Conservation (phyloP, 108 stramenopile species). For the Tribonema minus region DNA sequence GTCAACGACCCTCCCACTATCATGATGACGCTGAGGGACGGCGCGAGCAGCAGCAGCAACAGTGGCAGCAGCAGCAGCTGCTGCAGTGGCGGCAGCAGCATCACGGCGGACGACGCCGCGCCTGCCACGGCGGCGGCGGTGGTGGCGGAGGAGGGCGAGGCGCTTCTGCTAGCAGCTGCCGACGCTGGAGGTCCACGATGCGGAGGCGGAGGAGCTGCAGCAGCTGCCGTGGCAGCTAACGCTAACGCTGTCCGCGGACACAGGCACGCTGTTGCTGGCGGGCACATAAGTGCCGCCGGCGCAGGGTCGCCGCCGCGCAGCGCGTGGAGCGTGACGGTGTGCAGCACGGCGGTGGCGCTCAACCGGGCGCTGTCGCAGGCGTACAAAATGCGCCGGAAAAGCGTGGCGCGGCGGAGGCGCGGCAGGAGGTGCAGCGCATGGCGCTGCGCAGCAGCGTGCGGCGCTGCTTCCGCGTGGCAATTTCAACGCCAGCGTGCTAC, state of each 20-base stretch:
- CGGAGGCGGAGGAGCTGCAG: constrained; percentile 1
- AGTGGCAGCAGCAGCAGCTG: too few species aligned
- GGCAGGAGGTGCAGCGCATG: constrained; percentile 16
- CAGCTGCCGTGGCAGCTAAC: too few species aligned
- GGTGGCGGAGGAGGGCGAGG: background rate
- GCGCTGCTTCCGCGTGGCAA: background rate
- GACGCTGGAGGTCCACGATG: background rate
- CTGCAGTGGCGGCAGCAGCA: too few species aligned
- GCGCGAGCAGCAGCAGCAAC: too few species aligned
- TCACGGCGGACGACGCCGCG: too few species aligned
- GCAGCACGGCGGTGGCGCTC: background rate
- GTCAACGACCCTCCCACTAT: too few species aligned
- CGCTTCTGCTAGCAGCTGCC: constrained; percentile 6
- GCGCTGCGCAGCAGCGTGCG: background rate
- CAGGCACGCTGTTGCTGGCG: constrained; percentile 2
- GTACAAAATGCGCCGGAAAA: background rate
- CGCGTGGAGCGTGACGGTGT: background rate
- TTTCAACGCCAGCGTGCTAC: background rate
- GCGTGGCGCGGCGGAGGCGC: too few species aligned
- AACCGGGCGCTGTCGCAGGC: background rate
- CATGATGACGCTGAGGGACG: too few species aligned
- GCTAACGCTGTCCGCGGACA: background rate
- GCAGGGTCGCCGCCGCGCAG: background rate
- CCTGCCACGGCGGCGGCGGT: too few species aligned
- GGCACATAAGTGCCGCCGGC: too few species aligned